Evolutionary conservation across 306 rosid species (phyloP).

Genomic region (Lupinus albus): DNA sequence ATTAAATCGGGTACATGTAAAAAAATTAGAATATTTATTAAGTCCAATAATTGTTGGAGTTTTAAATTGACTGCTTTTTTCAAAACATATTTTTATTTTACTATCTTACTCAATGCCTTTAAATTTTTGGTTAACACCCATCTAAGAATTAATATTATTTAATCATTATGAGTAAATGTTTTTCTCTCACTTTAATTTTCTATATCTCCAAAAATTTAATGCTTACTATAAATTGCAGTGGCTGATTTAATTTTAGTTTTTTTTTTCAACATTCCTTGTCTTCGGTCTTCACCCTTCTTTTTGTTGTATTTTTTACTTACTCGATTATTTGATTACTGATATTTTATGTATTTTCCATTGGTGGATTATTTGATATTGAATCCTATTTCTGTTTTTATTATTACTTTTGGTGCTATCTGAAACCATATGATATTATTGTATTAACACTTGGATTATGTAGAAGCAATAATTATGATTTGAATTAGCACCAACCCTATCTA

Average conservation of each 20-base stretch:
- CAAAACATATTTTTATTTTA: no score
- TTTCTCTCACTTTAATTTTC: background rate
- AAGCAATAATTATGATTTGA: constrained; percentile 30
- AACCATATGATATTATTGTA: constrained; percentile 7
- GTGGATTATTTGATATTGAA: background rate
- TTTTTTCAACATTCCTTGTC: no score
- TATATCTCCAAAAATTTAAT: background rate
- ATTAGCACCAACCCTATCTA: no score
- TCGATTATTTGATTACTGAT: background rate
- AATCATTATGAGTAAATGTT: background rate
- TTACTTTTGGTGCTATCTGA: background rate
- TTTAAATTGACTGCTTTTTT: no score
- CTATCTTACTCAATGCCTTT: no score
- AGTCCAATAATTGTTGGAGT: no score
- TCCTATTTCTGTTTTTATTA: background rate
- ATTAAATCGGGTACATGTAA: no score
- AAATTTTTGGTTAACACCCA: no score
- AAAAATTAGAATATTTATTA: no score
- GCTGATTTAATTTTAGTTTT: no score
- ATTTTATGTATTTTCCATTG: background rate
- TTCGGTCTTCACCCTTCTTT: background rate
- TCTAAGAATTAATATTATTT: background rate
- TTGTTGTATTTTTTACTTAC: background rate
- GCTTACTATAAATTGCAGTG: background rate
- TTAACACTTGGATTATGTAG: constrained; percentile 7